Base-by-base conservation (phyloP, 805 yeast genomes). In the Ogataea angusta region DNA sequence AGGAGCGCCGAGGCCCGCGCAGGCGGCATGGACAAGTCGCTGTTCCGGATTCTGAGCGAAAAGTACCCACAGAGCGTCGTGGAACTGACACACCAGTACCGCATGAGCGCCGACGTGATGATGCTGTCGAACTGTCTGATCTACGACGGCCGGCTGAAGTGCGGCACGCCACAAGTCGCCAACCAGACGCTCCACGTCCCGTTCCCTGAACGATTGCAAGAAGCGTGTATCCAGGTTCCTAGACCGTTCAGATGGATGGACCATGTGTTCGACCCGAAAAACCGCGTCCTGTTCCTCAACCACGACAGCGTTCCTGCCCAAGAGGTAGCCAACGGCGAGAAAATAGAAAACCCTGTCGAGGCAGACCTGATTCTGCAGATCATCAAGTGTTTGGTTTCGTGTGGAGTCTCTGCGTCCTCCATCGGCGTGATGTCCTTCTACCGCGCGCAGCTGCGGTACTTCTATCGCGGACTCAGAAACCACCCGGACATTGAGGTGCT, bases 71-170 rank as follows among this genome's bases (percentile, higher is more conserved):
- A 73, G 14, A 72, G 85, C 36, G 84, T 90, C n/a, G 81, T 75
- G 4, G 90, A 83, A 45, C 68, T 93, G 31, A 76, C 85, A 0
- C 74, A 78, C 47, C 99, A 93, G 60, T 93, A 93, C 59, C 70
- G 99, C 46, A 93, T 93, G 99, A 82, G 95, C 60, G 68, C 72
- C 24, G 98, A 91, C 42, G 83, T 93, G 33, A 87, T 89, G 95
- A 63, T 75, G 15, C 63, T 93, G 16, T 83, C 95, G 0, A 93
- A 91, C 57, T 75, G 73, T 15, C 71, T 93, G 45, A 78, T 91
- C 10, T 93, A 93, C 56, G 72, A 80, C 7, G 85, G 88, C 7
- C 64, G 80, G 43, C 69, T 93, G 40, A 79, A 76, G 47, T 88
- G 96, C 66, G 98, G 96, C 0, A 70, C 73, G 6, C 69, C 67